Conservation (phyloP, 495 filamentous ascomycete species). For the Neurospora sp. region DNA sequence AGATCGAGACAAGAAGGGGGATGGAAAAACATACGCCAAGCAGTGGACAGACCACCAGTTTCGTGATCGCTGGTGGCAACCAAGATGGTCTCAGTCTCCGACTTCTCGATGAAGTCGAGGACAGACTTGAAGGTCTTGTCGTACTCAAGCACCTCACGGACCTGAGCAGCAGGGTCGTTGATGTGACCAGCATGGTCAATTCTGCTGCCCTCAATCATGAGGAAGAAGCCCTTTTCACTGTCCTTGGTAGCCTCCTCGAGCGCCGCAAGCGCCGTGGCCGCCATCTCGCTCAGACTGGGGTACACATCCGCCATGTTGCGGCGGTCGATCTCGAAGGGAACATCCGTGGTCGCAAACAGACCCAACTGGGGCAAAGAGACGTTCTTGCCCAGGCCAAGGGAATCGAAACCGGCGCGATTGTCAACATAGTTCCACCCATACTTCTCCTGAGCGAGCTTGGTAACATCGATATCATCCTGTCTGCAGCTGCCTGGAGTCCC, state of each 20-base stretch:
- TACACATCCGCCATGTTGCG: slow-evolving; percentile 66
- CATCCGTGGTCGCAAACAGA: slow-evolving; percentile 72
- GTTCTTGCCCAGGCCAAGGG: slow-evolving; percentile 54
- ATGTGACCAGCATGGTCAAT: slow-evolving; percentile 95
- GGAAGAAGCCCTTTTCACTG: slow-evolving; percentile 88
- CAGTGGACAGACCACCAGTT: slow-evolving; percentile 77
- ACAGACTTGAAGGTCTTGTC: slow-evolving; percentile 77
- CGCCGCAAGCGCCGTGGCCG: slow-evolving; percentile 65
- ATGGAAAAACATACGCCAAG: slow-evolving; percentile 49
- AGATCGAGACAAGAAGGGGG: not conserved
- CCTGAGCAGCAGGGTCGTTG: slow-evolving; percentile 92
- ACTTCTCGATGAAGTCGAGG: slow-evolving; percentile 71
- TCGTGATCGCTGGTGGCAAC: slow-evolving; percentile 92
- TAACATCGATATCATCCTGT: slow-evolving; percentile 57
- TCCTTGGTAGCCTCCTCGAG: slow-evolving; percentile 75
- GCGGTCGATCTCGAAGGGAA: slow-evolving; percentile 90
- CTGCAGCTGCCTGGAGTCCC: slow-evolving; percentile 67
- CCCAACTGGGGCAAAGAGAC: slow-evolving; percentile 77
- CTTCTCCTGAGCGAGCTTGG: slow-evolving; percentile 56
- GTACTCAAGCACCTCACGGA: slow-evolving; percentile 87
- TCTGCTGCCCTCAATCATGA: slow-evolving; percentile 94
- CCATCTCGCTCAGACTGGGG: slow-evolving; percentile 88
- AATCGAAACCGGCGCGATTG: slow-evolving; percentile 67
- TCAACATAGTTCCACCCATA: slow-evolving; percentile 70
- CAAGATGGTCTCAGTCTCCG: slow-evolving; percentile 62